These are phyloP conservation scores for Kluyveromyces sp. DNA, from an alignment of 1,139 yeast species.

Conservation along the genomic window DNA sequence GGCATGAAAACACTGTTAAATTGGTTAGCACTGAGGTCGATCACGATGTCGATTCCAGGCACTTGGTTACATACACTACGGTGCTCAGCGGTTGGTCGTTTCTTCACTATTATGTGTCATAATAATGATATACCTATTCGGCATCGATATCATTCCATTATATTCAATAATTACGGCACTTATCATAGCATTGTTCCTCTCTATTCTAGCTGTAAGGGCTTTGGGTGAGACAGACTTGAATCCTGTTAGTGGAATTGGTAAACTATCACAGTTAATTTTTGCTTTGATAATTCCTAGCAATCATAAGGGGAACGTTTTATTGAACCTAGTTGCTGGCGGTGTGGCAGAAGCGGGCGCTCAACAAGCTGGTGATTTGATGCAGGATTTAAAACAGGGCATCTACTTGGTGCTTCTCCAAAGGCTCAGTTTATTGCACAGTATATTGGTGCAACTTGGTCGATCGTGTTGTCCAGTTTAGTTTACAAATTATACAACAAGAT, in stretches of 20 bases:
- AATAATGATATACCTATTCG: constrained; percentile 62
- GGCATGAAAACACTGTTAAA: constrained; percentile 15
- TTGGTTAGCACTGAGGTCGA: constrained; percentile 26
- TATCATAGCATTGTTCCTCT: constrained; percentile 64
- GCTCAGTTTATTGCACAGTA: constrained; percentile 90
- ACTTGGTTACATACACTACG: constrained; percentile 44
- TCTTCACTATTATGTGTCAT: constrained; percentile 63
- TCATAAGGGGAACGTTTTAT: constrained; percentile 74
- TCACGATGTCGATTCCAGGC: constrained; percentile 37
- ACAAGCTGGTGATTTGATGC: constrained; percentile 98
- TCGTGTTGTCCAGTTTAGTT: constrained; percentile 69
- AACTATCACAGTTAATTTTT: constrained; percentile 79
- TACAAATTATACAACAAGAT: constrained; percentile 74
- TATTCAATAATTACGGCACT: constrained; percentile 65
- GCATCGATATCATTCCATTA: constrained; percentile 53
- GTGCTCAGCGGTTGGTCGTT: constrained; percentile 47
- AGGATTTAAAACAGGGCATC: constrained; percentile 92
- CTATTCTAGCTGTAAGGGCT: constrained; percentile 85
- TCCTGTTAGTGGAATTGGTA: constrained; percentile 96
- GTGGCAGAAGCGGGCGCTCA: constrained; percentile 98
- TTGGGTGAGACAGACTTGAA: constrained; percentile 94
- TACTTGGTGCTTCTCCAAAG: constrained; percentile 83
- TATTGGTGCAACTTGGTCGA: constrained; percentile 80
- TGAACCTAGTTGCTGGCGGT: constrained; percentile 90
- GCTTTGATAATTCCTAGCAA: constrained; percentile 70